Base-by-base conservation (phyloP, 2,329 filamentous ascomycete genomes). In the Pyrenochaeta sp. region DNA sequence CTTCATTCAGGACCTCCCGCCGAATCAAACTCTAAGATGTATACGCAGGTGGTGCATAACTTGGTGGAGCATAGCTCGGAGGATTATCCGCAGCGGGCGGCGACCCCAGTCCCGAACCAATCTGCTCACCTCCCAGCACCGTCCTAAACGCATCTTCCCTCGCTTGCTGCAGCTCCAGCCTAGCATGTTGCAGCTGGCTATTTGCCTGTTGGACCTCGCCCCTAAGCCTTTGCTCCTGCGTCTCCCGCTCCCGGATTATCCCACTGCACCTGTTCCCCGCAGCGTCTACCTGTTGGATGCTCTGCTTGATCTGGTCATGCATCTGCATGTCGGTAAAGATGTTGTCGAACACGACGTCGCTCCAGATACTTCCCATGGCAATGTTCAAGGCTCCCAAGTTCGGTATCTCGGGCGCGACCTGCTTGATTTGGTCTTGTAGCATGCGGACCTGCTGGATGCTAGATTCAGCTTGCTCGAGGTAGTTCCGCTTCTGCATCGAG, bases 311-410 rank as follows among this genome's bases (percentile, higher is more conserved):
- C 61, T 80, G 74, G 9, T 79, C 71, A 48, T 79, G 78, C 60
- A 81, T 80, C 3, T 72, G 71, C 68, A 78, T 74, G 44, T 82
- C 79, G 7, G 72, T 74, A 54, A 80, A 79, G 44, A 81, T 74
- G 35, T 81, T 81, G 54, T 82, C 77, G 52, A 82, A 81, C n/a
- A 82, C 69, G 2, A 82, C 69, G 46, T 82, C 79, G 6, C 69
- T 70, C 61, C 81, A 72, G 10, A 80, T 68, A 40, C 63, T 72
- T 0, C 77, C 76, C 27, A 75, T 69, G 0, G 75, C 73, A 32
- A 82, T 75, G 14, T 63, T 62, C 14, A 80, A 69, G 0, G 60
- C 40, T 1, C 65, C 63, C 38, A 83, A 62, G 3, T 59, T 52
- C 3, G 60, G 55, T 2, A 81, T 65, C 1, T 64, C 47, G 0